Conservation (phyloP, 495 filamentous ascomycete species). For the Aspergillus indologenus region DNA sequence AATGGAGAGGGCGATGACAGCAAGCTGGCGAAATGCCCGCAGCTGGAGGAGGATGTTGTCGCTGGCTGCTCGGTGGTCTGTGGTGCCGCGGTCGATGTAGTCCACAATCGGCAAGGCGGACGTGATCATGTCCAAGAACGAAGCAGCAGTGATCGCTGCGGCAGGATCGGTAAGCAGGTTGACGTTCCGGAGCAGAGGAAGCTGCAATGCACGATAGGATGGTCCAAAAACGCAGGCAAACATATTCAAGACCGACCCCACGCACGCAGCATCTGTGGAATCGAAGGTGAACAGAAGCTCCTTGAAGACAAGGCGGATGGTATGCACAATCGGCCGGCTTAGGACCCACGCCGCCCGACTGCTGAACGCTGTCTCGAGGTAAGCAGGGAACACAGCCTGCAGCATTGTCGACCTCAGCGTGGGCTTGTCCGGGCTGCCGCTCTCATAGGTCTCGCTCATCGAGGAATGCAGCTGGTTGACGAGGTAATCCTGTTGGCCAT, state of each 20-base stretch:
- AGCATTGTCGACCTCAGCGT: constrained; percentile 58
- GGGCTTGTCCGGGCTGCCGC: constrained; percentile 37
- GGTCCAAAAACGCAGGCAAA: constrained; percentile 44
- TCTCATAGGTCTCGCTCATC: constrained; percentile 50
- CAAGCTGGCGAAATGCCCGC: constrained; percentile 33
- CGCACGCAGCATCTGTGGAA: constrained; percentile 40
- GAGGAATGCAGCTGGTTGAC: constrained; percentile 56
- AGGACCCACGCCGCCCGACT: constrained; percentile 57
- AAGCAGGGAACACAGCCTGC: constrained; percentile 61
- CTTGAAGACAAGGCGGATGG: constrained; percentile 41
- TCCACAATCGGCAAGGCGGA: constrained; percentile 49
- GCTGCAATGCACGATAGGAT: constrained; percentile 35
- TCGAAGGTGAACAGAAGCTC: constrained; percentile 50
- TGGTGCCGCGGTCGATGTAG: constrained; percentile 46
- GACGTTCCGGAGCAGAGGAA: constrained; percentile 25
- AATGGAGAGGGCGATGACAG: constrained; percentile 56
- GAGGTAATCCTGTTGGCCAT: constrained; percentile 59
- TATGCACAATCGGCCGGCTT: constrained; percentile 53
- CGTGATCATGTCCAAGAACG: constrained; percentile 46
- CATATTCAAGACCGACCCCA: constrained; percentile 42
- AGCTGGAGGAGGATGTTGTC: constrained; percentile 24
- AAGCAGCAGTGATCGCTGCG: constrained; percentile 36
- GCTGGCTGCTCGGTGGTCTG: constrained; percentile 7
- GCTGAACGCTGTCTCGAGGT: constrained; percentile 52
- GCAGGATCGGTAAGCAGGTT: constrained; percentile 38